A percentile compares a stretch with the other conserved stretches of the same genome.
Evolutionary conservation across 257 asterid species (phyloP).

Genomic region (Avicennia marina): DNA sequence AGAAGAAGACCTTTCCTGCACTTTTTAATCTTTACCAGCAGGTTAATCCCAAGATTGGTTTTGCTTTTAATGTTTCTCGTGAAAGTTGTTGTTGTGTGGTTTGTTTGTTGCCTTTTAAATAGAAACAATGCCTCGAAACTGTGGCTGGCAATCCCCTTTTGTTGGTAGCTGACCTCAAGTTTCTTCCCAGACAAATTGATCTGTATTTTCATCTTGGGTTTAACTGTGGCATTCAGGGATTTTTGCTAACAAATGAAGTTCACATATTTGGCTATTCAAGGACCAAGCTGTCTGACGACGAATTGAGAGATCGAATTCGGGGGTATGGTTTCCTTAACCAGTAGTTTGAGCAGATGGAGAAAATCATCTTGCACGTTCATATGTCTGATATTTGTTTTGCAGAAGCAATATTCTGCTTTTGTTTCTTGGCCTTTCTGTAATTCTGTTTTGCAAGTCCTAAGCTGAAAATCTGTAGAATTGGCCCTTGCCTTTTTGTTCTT

Average conservation of each 20-base stretch:
- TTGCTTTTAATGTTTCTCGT: no score
- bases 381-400: no score
- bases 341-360: not conserved
- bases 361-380: not conserved
- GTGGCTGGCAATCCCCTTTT: no score
- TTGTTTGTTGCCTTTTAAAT: not conserved
- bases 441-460: no score
- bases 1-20: slow-evolving; percentile 98
- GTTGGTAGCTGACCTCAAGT: no score
- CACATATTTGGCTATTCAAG: slow-evolving; percentile 98
- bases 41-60: slow-evolving; percentile 34
- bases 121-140: no score
- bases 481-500: no score
- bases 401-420: no score
- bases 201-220: not conserved
- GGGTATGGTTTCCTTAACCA: slow-evolving; percentile 44
- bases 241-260: slow-evolving; percentile 74
- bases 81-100: not conserved
- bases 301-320: slow-evolving; percentile 70
- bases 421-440: no score
- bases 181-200: not conserved
- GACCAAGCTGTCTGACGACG: slow-evolving; percentile 78
- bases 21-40: slow-evolving; percentile 90
- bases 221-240: slow-evolving; percentile 50
- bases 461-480: no score